A percentile compares a stretch with the other conserved stretches of the same genome.
These are phyloP conservation scores for Tetramitus jugosus DNA, from an alignment of 208 protist genomes.

Conservation along the genomic window DNA sequence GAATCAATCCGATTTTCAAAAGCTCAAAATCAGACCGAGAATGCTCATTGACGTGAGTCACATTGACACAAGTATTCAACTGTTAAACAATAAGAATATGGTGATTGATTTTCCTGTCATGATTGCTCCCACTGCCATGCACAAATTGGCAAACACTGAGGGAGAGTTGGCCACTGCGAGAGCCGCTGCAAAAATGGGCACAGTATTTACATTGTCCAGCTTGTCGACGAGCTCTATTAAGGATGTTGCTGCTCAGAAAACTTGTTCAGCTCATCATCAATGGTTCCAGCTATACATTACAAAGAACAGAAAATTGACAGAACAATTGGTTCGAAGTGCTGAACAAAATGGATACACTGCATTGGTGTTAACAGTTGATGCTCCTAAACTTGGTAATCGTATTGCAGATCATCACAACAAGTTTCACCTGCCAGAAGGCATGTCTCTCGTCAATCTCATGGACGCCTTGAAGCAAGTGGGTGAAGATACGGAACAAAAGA, in stretches of 20 bases:
- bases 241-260: conserved; percentile 1
- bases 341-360: conserved; percentile 32
- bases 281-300: conserved; percentile 42
- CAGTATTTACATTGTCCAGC: conserved; percentile 23
- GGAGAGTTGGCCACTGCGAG: conserved; percentile 29
- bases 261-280: neutral
- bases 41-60: neutral
- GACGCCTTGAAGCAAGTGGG: neutral
- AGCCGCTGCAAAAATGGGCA: conserved; percentile 24
- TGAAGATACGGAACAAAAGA: neutral
- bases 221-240: conserved; percentile 30
- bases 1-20: conserved; percentile 29
- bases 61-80: neutral
- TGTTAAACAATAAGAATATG: neutral
- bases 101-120: neutral
- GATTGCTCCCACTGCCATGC: conserved; percentile 38
- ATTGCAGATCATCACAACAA: conserved; percentile 5
- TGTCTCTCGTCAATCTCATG: conserved; percentile 29
- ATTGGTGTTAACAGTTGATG: conserved; percentile 35
- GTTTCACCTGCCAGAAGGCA: conserved; percentile 31
- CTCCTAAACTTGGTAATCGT: conserved; percentile 35
- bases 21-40: conserved; percentile 34
- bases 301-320: conserved; percentile 29
- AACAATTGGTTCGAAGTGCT: conserved; percentile 28
- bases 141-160: conserved; percentile 27